A percentile compares a stretch with the other conserved stretches of the same genome.
phyloP scores from a whole-genome alignment of 164 flowering plant species.

The Liriodendron chinense region DNA sequence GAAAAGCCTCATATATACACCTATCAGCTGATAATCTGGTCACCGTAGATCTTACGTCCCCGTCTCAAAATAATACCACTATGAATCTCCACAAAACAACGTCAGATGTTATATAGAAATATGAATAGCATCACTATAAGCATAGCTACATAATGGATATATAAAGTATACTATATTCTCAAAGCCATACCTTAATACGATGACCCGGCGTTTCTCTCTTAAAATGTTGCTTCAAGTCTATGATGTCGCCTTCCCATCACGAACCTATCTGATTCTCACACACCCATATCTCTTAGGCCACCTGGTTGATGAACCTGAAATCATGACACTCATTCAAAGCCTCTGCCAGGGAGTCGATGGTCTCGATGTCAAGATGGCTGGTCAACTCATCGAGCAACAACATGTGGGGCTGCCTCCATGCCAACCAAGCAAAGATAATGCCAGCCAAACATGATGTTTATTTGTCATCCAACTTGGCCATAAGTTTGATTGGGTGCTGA shows the following conservation, averaged over 20 bases:
- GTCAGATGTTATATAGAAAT: no score
- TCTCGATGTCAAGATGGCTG: slow-evolving; percentile 89
- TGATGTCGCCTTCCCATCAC: slow-evolving; percentile 84
- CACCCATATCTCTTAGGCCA: slow-evolving; percentile 94
- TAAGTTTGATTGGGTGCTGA: no score
- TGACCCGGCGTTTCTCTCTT: slow-evolving; percentile 64
- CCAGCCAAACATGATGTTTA: no score
- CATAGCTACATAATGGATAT: no score
- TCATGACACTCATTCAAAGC: slow-evolving; percentile 94
- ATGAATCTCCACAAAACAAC: no score
- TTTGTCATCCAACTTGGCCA: no score
- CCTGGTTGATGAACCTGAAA: slow-evolving; percentile 93
- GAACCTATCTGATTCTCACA: slow-evolving; percentile 79
- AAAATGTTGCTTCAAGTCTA: slow-evolving; percentile 81
- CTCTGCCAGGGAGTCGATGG: slow-evolving; percentile 86
- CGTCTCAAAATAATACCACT: no score
- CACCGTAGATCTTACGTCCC: no score
- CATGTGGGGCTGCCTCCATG: slow-evolving; percentile 79
- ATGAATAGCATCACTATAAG: no score
- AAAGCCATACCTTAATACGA: slow-evolving; percentile 29
- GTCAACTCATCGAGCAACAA: slow-evolving; percentile 85
- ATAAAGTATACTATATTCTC: no score
- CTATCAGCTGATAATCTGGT: no score
- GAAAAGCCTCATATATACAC: no score
- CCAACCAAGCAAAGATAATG: slow-evolving; percentile 92